phyloP scores from a whole-genome alignment of 2,329 filamentous ascomycete species.

The Claviceps pazoutovae region DNA sequence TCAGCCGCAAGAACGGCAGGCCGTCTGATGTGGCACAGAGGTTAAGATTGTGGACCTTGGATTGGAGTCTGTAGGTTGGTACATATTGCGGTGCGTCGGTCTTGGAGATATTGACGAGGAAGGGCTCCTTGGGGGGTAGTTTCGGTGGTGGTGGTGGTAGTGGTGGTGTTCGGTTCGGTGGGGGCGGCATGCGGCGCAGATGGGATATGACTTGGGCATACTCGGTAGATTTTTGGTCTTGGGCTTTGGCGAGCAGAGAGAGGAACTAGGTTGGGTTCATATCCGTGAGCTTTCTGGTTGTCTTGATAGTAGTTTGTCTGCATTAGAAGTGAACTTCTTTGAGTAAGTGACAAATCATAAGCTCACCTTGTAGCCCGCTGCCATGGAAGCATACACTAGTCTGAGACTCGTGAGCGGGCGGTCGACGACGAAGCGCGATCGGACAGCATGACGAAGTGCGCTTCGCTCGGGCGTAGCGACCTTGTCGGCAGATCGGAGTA shows the following conservation, averaged over 20 bases:
- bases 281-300: neutral
- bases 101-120: slow-evolving; percentile 20
- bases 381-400: slow-evolving; percentile 47
- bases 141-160: slow-evolving; percentile 5
- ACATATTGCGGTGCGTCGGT: slow-evolving; percentile 32
- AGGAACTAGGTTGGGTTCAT: slow-evolving; percentile 20
- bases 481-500: slow-evolving; percentile 43
- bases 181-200: slow-evolving; percentile 20
- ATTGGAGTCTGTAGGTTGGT: slow-evolving; percentile 26
- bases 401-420: slow-evolving; percentile 41
- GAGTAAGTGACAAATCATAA: too few relatives aligned
- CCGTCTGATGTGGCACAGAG: slow-evolving; percentile 38
- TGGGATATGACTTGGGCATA: slow-evolving; percentile 27
- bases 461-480: slow-evolving; percentile 36
- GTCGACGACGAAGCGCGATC: slow-evolving; percentile 49
- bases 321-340: neutral
- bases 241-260: slow-evolving; percentile 24
- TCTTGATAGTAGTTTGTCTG: neutral
- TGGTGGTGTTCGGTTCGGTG: slow-evolving; percentile 7
- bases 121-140: slow-evolving; percentile 12
- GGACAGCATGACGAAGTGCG: slow-evolving; percentile 34
- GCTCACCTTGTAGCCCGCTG: slow-evolving; percentile 51
- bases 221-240: slow-evolving; percentile 23
- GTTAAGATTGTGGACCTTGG: slow-evolving; percentile 35
- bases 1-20: slow-evolving; percentile 51